Conservation (phyloP, 768 basidiomycete genomes). For the Termitomyces sp. region DNA sequence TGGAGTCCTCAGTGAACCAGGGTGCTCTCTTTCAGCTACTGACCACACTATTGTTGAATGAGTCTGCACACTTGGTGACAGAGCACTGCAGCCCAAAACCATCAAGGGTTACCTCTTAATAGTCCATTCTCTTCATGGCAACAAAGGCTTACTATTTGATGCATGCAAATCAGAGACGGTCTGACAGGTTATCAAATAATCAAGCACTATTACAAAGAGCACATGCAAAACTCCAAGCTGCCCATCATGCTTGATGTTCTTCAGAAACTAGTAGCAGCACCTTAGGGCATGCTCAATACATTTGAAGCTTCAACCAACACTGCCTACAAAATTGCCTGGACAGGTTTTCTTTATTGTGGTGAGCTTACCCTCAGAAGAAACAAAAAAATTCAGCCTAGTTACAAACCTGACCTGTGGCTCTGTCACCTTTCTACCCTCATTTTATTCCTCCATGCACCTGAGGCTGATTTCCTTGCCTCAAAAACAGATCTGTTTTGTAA, state of each 20-base stretch:
- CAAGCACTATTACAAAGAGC: slow-evolving; percentile 24
- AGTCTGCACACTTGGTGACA: slow-evolving; percentile 11
- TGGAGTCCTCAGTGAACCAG: background rate
- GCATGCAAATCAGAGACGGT: slow-evolving; percentile 18
- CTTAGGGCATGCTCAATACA: background rate
- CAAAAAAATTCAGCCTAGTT: too few species aligned
- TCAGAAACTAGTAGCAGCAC: background rate
- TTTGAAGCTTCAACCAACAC: background rate
- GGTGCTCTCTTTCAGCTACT: background rate
- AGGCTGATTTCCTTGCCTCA: background rate
- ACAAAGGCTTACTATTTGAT: slow-evolving; percentile 19
- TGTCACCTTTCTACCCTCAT: background rate
- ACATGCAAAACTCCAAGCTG: slow-evolving; percentile 9
- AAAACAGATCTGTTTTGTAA: too few species aligned
- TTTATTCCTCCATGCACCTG: background rate
- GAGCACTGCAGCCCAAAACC: slow-evolving; percentile 8
- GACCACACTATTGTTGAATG: slow-evolving; percentile 14
- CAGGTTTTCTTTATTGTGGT: slow-evolving; percentile 17
- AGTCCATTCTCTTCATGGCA: slow-evolving; percentile 24
- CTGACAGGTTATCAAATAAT: slow-evolving; percentile 29
- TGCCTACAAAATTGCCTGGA: background rate
- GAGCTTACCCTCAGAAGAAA: slow-evolving; percentile 6
- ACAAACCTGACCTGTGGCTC: background rate
- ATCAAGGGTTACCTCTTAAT: slow-evolving; percentile 17
- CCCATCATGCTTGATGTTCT: slow-evolving; percentile 20